Percentiles rank a stretch among this genome's conserved stretches.
phyloP scores from a whole-genome alignment of 768 basidiomycete genomes.

The Rubroboletus pulcherrimus region DNA sequence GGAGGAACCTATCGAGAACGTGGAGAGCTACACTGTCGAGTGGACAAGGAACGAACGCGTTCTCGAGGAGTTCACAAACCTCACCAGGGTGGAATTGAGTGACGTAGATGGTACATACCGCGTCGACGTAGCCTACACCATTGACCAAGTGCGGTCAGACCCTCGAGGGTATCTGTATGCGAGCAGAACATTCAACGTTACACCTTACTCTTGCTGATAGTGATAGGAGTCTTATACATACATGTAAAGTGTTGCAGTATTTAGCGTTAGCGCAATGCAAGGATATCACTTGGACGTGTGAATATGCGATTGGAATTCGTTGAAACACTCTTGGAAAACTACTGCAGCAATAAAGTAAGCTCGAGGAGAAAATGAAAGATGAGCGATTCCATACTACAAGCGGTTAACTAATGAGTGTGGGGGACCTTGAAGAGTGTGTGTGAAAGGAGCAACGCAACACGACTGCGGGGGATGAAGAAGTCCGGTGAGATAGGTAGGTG shows the following conservation, averaged over 20 bases:
- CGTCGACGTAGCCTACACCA: constrained; percentile 47
- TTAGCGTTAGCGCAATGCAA: background rate
- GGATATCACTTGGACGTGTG: constrained; percentile 12
- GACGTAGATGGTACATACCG: constrained; percentile 41
- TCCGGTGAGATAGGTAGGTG: constrained; percentile 16
- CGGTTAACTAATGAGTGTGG: constrained; percentile 23
- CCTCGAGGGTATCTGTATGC: constrained; percentile 31
- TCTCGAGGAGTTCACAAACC: constrained; percentile 46
- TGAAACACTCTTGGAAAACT: constrained; percentile 13
- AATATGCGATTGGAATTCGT: constrained; percentile 13
- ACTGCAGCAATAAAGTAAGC: constrained; percentile 25
- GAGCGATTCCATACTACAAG: constrained; percentile 26
- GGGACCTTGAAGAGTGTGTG: constrained; percentile 6
- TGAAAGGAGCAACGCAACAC: constrained; percentile 3
- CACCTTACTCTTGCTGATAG: background rate
- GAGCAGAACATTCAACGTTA: constrained; percentile 15
- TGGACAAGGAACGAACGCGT: constrained; percentile 51
- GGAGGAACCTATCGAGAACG: constrained; percentile 21
- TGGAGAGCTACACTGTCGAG: constrained; percentile 52
- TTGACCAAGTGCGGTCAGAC: constrained; percentile 56
- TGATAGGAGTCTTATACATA: background rate
- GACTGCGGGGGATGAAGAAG: constrained; percentile 11
- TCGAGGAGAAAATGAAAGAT: constrained; percentile 5
- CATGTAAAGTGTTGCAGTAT: background rate
- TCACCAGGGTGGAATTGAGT: constrained; percentile 43